Conservation (phyloP, 2,329 filamentous ascomycete genomes). For the Geosmithia putterillii region DNA sequence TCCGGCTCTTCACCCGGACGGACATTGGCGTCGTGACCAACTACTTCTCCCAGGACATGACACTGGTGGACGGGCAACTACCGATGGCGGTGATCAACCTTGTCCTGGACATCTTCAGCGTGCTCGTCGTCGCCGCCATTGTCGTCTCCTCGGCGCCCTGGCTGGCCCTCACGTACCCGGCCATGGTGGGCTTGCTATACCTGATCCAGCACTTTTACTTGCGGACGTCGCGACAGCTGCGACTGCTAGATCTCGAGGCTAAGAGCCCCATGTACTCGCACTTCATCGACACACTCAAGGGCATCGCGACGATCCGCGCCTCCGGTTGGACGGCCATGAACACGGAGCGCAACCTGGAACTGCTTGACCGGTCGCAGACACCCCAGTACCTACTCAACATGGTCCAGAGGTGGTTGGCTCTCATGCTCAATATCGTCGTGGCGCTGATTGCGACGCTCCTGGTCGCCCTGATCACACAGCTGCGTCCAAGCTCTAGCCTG, state of each 20-base stretch:
- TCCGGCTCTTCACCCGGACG: constrained; percentile 26
- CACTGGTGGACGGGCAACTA: constrained; percentile 25
- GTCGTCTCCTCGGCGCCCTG: constrained; percentile 30
- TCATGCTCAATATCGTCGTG: constrained; percentile 36
- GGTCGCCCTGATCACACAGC: constrained; percentile 29
- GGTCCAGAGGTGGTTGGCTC: constrained; percentile 42
- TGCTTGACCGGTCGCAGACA: constrained; percentile 39
- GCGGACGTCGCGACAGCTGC: constrained; percentile 45
- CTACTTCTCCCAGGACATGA: constrained; percentile 32
- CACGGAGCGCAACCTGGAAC: constrained; percentile 25
- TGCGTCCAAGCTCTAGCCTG: constrained; percentile 17
- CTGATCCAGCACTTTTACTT: constrained; percentile 45
- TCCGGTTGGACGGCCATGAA: constrained; percentile 37
- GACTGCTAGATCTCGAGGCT: constrained; percentile 48
- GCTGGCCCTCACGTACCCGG: constrained; percentile 35
- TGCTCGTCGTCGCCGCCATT: constrained; percentile 31
- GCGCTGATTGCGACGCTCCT: constrained; percentile 31
- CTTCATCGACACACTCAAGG: constrained; percentile 41
- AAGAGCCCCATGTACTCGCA: constrained; percentile 46
- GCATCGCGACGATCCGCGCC: constrained; percentile 39
- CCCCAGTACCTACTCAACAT: constrained; percentile 43
- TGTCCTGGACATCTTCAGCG: constrained; percentile 8
- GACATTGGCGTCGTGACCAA: constrained; percentile 29
- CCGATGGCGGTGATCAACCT: constrained; percentile 19
- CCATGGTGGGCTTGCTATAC: constrained; percentile 32